Conservation (phyloP, 2,329 filamentous ascomycete species). For the Arthroderma sp. region DNA sequence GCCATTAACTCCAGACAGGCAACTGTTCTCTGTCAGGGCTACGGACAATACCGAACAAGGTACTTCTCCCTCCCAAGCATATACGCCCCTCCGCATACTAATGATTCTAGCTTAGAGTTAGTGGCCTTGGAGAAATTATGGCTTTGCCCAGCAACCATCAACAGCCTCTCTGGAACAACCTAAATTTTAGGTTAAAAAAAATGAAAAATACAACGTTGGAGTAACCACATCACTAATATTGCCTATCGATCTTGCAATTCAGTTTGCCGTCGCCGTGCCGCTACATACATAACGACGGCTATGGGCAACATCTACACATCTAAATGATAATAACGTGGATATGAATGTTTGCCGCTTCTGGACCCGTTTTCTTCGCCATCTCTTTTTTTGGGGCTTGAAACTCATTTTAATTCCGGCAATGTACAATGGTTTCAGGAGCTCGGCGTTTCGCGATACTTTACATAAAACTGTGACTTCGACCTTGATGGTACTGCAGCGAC, state of each 20-base stretch:
- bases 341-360: slow-evolving; percentile 59
- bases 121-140: not conserved
- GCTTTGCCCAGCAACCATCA: slow-evolving; percentile 4
- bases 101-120: no score
- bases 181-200: slow-evolving; percentile 21
- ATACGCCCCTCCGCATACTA: no score
- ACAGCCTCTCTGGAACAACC: slow-evolving; percentile 37
- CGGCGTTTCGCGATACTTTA: slow-evolving; percentile 35
- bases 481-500: no score
- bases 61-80: not conserved
- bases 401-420: slow-evolving; percentile 56
- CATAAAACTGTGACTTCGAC: no score
- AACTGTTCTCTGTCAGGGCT: not conserved
- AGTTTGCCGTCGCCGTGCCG: no score
- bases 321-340: slow-evolving; percentile 20
- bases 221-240: no score
- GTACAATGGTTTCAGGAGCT: slow-evolving; percentile 60
- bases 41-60: not conserved
- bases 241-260: no score
- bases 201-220: no score
- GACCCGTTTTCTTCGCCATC: slow-evolving; percentile 54
- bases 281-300: slow-evolving; percentile 30
- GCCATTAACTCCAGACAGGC: slow-evolving; percentile 26
- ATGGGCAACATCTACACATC: slow-evolving; percentile 20
- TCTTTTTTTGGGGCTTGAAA: slow-evolving; percentile 51